Evolutionary conservation across 805 yeast species (phyloP).

Genomic region (Blastobotrys mokoenaii): DNA sequence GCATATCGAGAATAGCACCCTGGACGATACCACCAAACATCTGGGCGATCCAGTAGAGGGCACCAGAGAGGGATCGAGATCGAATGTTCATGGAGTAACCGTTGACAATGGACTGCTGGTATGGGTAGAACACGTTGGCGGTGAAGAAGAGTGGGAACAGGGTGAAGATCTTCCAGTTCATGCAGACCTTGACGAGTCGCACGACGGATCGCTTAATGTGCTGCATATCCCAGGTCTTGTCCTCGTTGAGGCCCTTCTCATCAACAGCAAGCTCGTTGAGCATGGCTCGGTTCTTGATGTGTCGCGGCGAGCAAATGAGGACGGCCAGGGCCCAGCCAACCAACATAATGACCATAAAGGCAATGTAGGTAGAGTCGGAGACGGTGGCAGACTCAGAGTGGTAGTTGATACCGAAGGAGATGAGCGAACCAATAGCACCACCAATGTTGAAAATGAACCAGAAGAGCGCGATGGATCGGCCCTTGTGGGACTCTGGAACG

Average conservation of each 20-base stretch:
- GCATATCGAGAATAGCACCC: constrained; percentile 42
- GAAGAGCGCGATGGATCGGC: constrained; percentile 44
- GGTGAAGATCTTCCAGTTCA: constrained; percentile 14
- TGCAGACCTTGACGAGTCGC: constrained; percentile 6
- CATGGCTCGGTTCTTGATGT: constrained; percentile 3
- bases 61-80: constrained; percentile 52
- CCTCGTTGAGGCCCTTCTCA: constrained; percentile 12
- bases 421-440: constrained; percentile 50
- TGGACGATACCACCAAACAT: constrained; percentile 47
- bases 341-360: constrained; percentile 45
- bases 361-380: constrained; percentile 45
- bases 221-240: constrained; percentile 7
- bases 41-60: constrained; percentile 53
- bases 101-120: constrained; percentile 52
- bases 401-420: constrained; percentile 48
- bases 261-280: constrained; percentile 4
- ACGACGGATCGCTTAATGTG: constrained; percentile 9
- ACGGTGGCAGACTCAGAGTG: constrained; percentile 31
- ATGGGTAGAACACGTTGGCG: constrained; percentile 58
- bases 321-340: constrained; percentile 34
- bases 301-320: constrained; percentile 11
- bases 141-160: constrained; percentile 55
- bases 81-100: constrained; percentile 48
- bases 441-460: constrained; percentile 58
- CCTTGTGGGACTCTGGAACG: constrained; percentile 43